phyloP scores from a whole-genome alignment of 2,329 filamentous ascomycete species.

The Aspergillus vadensis region DNA sequence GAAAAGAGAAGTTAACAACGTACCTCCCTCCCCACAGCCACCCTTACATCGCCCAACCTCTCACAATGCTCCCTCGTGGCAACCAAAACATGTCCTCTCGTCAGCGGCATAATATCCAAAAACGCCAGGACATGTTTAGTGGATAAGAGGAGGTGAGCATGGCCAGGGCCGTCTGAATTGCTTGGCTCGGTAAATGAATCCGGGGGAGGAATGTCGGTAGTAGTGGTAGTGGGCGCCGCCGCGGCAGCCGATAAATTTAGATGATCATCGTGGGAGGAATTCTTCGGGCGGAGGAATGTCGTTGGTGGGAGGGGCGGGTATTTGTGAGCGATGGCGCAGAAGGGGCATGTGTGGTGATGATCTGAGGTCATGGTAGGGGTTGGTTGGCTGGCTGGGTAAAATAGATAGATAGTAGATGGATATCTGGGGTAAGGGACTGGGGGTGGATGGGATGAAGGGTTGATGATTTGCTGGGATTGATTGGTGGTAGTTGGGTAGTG shows the following conservation, averaged over 20 bases:
- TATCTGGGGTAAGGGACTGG: neutral
- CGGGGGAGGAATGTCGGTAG: neutral
- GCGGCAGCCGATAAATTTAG: constrained; percentile 23
- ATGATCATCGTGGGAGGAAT: neutral
- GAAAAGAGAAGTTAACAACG: constrained; percentile 49
- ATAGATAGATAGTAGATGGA: neutral
- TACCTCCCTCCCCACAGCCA: constrained; percentile 66
- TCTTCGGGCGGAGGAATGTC: constrained; percentile 20
- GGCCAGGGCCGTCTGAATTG: constrained; percentile 14
- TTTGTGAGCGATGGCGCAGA: constrained; percentile 59
- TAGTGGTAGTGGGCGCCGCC: neutral
- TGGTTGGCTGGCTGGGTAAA: neutral
- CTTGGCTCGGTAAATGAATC: neutral
- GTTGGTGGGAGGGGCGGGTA: constrained; percentile 47
- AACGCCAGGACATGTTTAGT: constrained; percentile 80
- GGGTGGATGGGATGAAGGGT: neutral
- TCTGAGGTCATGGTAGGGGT: neutral
- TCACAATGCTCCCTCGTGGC: constrained; percentile 75
- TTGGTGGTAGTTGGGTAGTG: neutral
- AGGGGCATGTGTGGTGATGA: constrained; percentile 49
- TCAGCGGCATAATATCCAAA: constrained; percentile 88
- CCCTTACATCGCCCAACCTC: constrained; percentile 72
- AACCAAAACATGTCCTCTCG: constrained; percentile 78
- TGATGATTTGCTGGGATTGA: neutral
- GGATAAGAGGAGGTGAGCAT: constrained; percentile 67